A percentile compares a stretch with the other conserved stretches of the same genome.
phyloP scores from a whole-genome alignment of 345 rosid genomes.

The Cardiospermum halicacabum region DNA sequence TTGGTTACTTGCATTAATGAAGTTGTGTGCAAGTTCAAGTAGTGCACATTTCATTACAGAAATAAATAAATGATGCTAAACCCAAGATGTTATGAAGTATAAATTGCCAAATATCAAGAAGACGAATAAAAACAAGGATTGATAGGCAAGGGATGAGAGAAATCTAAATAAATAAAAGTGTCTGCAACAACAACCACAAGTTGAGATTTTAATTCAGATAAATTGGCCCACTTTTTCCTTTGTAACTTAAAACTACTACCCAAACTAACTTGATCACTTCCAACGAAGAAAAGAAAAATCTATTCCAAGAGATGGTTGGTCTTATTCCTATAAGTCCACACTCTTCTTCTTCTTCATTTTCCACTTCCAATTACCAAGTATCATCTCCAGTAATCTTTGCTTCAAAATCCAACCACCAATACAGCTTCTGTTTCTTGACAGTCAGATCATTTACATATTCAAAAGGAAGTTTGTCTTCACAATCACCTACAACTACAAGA shows the following conservation, averaged over 20 bases:
- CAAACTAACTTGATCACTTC: neutral
- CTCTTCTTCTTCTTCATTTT: conserved; percentile 29
- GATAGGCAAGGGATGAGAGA: conserved; percentile 26
- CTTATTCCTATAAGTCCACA: conserved; percentile 44
- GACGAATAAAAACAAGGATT: too few relatives aligned
- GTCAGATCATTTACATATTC: conserved; percentile 20
- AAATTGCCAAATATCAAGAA: too few relatives aligned
- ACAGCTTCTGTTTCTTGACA: conserved; percentile 10
- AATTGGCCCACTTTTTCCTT: conserved; percentile 12
- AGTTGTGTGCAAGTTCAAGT: too few relatives aligned
- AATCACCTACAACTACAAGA: conserved; percentile 16
- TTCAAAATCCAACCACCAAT: conserved; percentile 28
- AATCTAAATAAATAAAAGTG: conserved; percentile 20
- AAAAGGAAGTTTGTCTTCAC: conserved; percentile 15
- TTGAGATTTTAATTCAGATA: conserved; percentile 36
- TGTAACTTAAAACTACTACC: too few relatives aligned
- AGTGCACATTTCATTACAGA: too few relatives aligned
- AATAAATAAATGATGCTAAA: neutral
- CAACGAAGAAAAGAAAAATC: neutral
- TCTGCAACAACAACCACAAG: conserved; percentile 44
- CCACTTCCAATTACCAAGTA: conserved; percentile 28
- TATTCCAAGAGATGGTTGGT: conserved; percentile 39
- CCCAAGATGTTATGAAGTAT: too few relatives aligned
- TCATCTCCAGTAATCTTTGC: conserved; percentile 34
- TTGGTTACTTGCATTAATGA: too few relatives aligned